Conservation (phyloP, 177 flowering plant genomes). For the Vitis hybrid region DNA sequence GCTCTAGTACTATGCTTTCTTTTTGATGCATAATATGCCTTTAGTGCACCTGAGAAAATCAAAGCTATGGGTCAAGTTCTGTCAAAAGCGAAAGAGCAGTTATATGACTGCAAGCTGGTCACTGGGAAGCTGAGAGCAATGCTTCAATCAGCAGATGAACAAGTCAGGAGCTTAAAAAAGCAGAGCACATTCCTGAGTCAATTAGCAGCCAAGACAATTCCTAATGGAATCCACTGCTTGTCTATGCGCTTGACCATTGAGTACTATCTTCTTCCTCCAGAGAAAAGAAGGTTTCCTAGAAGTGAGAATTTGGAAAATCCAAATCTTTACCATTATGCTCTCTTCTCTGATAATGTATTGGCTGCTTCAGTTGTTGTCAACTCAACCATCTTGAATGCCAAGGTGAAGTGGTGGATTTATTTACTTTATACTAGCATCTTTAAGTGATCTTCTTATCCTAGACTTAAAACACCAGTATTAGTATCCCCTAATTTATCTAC, state of each 20-base stretch:
- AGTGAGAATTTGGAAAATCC: constrained; percentile 94
- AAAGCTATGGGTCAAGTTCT: constrained; percentile 94
- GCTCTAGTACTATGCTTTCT: not conserved
- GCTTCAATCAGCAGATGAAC: constrained; percentile 98
- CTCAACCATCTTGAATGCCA: constrained; percentile 84
- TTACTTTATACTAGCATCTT: not conserved
- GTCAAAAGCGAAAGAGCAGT: constrained; percentile 75
- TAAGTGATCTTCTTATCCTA: too few species aligned
- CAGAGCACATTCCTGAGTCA: constrained; percentile 98
- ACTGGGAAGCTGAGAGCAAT: constrained; percentile 90
- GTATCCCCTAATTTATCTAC: too few species aligned
- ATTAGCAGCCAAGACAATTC: constrained; percentile 92
- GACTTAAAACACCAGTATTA: too few species aligned
- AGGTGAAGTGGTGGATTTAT: constrained; percentile 47
- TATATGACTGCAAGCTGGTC: constrained; percentile 89
- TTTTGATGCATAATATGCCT: constrained; percentile 8
- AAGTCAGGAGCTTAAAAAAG: constrained; percentile 91
- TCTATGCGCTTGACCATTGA: constrained; percentile 94
- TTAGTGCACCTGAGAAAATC: constrained; percentile 78
- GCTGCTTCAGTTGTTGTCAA: constrained; percentile 99
- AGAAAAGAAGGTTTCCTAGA: constrained; percentile 82
- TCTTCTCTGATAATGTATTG: constrained; percentile 93
- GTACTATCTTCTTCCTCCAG: constrained; percentile 80
- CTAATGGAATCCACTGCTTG: constrained; percentile 96
- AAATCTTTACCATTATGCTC: constrained; percentile 78